Evolutionary conservation across 2,329 filamentous ascomycete genomes (phyloP).

Genomic region (Xylaria sp.): DNA sequence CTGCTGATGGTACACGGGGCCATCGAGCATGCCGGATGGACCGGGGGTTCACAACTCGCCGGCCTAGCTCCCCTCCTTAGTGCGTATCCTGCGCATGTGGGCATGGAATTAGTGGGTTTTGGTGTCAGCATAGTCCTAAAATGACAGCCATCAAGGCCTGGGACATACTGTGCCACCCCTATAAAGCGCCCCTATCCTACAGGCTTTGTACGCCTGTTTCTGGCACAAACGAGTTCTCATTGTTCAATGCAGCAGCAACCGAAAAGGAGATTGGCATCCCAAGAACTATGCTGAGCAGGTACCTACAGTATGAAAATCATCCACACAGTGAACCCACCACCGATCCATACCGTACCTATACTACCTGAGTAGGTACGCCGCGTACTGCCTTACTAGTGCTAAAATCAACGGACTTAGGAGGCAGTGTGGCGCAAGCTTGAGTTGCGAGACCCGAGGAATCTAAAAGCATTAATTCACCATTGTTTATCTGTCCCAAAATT

Average conservation of each 20-base stretch:
- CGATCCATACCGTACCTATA: not conserved
- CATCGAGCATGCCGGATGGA: constrained; percentile 36
- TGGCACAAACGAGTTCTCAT: not conserved
- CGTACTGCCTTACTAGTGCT: not conserved
- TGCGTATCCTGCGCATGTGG: constrained; percentile 23
- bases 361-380: not conserved
- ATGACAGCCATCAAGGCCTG: constrained; percentile 28
- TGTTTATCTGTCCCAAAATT: not conserved
- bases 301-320: not conserved
- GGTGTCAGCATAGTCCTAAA: constrained; percentile 34
- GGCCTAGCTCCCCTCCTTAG: constrained; percentile 17
- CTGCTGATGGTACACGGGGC: constrained; percentile 23
- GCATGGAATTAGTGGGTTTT: constrained; percentile 33
- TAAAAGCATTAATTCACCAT: constrained; percentile 8
- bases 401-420: not conserved
- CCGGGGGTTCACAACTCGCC: constrained; percentile 39
- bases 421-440: constrained; percentile 29
- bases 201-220: constrained; percentile 14
- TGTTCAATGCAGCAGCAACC: not conserved
- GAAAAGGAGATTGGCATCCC: constrained; percentile 29
- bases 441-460: constrained; percentile 14
- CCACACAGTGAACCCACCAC: constrained; percentile 14
- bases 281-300: not conserved
- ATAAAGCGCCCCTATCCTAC: constrained; percentile 18
- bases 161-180: constrained; percentile 31